These are phyloP conservation scores for Paraphaeosphaeria sporulosa DNA, from an alignment of 2,329 filamentous ascomycete species.

Conservation along the genomic window DNA sequence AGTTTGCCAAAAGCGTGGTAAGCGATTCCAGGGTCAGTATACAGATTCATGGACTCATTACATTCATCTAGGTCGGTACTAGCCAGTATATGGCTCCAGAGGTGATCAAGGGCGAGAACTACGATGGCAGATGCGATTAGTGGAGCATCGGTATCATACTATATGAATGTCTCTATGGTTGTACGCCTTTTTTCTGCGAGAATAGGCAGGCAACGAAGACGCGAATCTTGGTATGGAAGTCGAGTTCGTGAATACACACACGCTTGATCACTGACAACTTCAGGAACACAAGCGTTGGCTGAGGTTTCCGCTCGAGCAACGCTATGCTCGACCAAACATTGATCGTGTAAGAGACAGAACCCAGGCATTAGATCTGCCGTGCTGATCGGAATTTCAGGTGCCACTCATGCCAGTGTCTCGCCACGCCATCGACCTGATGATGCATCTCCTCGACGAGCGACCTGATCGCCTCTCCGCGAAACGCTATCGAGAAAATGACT, in stretches of 20 bases:
- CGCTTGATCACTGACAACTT: conserved; percentile 20
- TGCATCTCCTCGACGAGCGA: conserved; percentile 75
- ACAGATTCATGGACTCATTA: background rate
- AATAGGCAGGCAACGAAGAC: conserved; percentile 83
- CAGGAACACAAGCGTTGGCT: conserved; percentile 76
- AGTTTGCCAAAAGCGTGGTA: conserved; percentile 76
- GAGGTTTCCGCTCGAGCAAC: conserved; percentile 68
- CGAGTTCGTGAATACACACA: background rate
- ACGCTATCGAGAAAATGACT: conserved; percentile 75
- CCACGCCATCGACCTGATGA: conserved; percentile 80
- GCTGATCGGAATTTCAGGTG: background rate
- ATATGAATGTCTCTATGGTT: conserved; percentile 92
- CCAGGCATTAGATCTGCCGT: background rate
- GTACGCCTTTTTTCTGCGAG: conserved; percentile 86
- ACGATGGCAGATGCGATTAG: conserved; percentile 95
- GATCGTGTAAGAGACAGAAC: conserved; percentile 29
- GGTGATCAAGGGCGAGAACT: conserved; percentile 80
- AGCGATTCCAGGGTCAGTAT: background rate
- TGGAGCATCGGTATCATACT: conserved; percentile 96
- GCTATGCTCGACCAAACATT: conserved; percentile 62
- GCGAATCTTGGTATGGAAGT: conserved; percentile 74
- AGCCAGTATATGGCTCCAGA: conserved; percentile 99
- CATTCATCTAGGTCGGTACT: conserved; percentile 71
- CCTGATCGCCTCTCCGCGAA: conserved; percentile 78
- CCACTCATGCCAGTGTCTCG: conserved; percentile 64